Percentiles rank a stretch among this genome's conserved stretches.
Conservation (phyloP, 1,139 yeast species). For the Debaryomycetaceae sp. region DNA sequence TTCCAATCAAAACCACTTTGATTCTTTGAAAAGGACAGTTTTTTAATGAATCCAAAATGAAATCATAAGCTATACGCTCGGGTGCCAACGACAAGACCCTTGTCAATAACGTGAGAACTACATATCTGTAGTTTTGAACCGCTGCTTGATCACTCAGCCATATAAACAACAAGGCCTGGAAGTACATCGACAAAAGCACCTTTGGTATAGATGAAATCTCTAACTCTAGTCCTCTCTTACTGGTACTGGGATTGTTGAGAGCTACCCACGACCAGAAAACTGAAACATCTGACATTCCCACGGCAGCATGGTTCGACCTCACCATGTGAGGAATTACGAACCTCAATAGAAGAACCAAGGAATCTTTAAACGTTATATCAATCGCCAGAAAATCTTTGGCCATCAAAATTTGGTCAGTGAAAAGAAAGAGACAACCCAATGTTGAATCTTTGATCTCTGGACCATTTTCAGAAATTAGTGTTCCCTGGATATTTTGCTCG, state of each 20-base stretch:
- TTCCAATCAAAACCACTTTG: constrained; percentile 57
- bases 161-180: constrained; percentile 30
- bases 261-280: constrained; percentile 43
- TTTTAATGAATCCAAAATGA: constrained; percentile 60
- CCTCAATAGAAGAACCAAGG: constrained; percentile 31
- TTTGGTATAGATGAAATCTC: constrained; percentile 33
- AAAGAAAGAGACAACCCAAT: constrained; percentile 28
- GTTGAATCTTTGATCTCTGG: constrained; percentile 26
- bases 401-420: constrained; percentile 20
- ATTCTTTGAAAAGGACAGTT: constrained; percentile 66
- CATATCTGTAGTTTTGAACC: constrained; percentile 21
- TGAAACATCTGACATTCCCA: constrained; percentile 26
- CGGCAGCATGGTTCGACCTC: constrained; percentile 19
- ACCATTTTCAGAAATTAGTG: constrained; percentile 24
- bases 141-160: constrained; percentile 9
- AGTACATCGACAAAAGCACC: constrained; percentile 27
- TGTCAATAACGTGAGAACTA: constrained; percentile 48
- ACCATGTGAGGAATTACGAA: constrained; percentile 37
- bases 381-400: constrained; percentile 13
- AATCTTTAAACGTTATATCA: constrained; percentile 28
- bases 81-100: constrained; percentile 54
- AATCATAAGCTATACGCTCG: constrained; percentile 55
- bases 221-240: constrained; percentile 18
- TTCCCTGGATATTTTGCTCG: constrained; percentile 25
- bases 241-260: constrained; percentile 19